Percentiles rank a stretch among this genome's conserved stretches.
phyloP scores from a whole-genome alignment of 805 yeast genomes.

The Kuraishia piskuri region DNA sequence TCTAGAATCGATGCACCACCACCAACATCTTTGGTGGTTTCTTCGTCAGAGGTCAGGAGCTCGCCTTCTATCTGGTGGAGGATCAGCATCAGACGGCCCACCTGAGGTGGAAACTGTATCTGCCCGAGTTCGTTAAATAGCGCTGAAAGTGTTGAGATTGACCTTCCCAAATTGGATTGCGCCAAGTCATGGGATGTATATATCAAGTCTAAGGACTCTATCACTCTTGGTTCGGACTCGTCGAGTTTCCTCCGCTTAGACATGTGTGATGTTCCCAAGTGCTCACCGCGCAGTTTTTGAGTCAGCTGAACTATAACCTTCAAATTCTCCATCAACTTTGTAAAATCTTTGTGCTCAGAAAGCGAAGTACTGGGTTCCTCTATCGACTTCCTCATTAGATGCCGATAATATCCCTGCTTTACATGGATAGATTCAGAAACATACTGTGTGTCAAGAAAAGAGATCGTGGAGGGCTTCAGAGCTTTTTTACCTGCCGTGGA shows the following conservation, averaged over 20 bases:
- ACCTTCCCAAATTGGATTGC: neutral
- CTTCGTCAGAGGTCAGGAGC: neutral
- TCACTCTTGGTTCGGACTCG: neutral
- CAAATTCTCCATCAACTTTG: neutral
- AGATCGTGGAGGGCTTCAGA: neutral
- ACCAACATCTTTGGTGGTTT: neutral
- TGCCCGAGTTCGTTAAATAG: neutral
- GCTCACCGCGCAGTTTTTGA: neutral
- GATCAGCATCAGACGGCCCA: neutral
- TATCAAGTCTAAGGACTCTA: neutral
- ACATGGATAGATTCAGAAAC: neutral
- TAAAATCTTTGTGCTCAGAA: neutral
- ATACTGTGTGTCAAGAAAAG: neutral
- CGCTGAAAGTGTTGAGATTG: neutral
- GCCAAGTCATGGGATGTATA: neutral
- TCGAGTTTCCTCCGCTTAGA: neutral
- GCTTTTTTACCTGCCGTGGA: neutral
- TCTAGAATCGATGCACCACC: neutral
- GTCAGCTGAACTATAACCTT: neutral
- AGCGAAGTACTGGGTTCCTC: neutral
- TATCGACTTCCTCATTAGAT: neutral
- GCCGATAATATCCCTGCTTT: neutral
- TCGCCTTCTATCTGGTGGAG: neutral
- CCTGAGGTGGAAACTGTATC: neutral
- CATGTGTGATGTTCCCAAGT: neutral